These are phyloP conservation scores for Taphrina flavorubra DNA, from an alignment of 1,139 yeast genomes.

Conservation along the genomic window DNA sequence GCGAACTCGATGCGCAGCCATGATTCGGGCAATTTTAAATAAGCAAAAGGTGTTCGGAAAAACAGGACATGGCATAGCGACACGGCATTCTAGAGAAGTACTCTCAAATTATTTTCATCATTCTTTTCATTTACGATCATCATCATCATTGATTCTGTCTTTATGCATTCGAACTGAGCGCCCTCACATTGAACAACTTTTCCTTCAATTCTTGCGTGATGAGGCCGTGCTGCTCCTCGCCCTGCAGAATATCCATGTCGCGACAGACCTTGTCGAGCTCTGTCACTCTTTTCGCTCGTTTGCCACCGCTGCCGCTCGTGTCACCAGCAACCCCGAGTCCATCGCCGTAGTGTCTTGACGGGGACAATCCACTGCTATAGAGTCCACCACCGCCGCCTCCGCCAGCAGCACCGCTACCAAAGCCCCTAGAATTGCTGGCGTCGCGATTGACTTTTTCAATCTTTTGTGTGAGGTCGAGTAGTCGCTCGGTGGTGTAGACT, in stretches of 20 bases:
- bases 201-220: slow-evolving; percentile 49
- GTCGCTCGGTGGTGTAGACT: slow-evolving; percentile 35
- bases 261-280: slow-evolving; percentile 46
- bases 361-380: slow-evolving; percentile 7
- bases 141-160: neutral
- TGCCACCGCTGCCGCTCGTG: slow-evolving; percentile 6
- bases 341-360: slow-evolving; percentile 7
- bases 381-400: slow-evolving; percentile 1
- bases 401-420: slow-evolving; percentile 8
- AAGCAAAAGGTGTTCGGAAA: neutral
- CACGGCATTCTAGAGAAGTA: neutral
- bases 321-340: neutral
- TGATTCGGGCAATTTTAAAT: neutral
- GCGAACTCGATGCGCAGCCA: neutral
- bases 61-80: neutral
- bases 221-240: slow-evolving; percentile 52
- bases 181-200: slow-evolving; percentile 46
- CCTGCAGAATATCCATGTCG: slow-evolving; percentile 49
- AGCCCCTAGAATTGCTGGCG: slow-evolving; percentile 5
- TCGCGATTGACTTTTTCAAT: slow-evolving; percentile 11
- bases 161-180: neutral
- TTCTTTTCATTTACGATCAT: neutral
- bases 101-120: neutral
- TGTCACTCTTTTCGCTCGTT: slow-evolving; percentile 32
- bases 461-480: slow-evolving; percentile 25